Evolutionary conservation across 345 rosid genomes (phyloP).

Genomic region (Eucalyptus rudis): DNA sequence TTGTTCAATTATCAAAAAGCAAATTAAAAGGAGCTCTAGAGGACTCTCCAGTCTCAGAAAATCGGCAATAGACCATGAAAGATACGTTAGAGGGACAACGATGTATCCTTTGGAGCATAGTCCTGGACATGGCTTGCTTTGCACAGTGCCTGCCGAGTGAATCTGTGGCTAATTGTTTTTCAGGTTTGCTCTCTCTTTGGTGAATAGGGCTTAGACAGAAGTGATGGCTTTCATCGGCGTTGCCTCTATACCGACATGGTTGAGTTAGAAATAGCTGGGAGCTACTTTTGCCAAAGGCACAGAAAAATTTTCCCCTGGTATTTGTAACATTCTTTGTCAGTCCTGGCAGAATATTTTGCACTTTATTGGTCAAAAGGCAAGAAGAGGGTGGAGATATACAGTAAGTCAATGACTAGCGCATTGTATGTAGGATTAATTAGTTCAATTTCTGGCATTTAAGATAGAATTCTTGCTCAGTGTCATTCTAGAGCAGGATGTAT

Average conservation of each 20-base stretch:
- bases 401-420: neutral
- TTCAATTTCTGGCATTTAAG: neutral
- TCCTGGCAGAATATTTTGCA: neutral
- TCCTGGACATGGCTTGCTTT: slow-evolving; percentile 7
- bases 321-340: neutral
- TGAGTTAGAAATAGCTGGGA: neutral
- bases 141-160: neutral
- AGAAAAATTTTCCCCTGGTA: neutral
- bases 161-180: neutral
- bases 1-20: slow-evolving; percentile 3
- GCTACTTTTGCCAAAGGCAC: neutral
- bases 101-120: slow-evolving; percentile 9
- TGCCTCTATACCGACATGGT: neutral
- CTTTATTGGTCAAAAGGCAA: neutral
- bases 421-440: neutral
- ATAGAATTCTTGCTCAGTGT: neutral
- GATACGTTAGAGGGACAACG: neutral
- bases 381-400: neutral
- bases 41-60: neutral
- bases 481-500: neutral
- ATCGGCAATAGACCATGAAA: neutral
- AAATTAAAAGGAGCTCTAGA: neutral
- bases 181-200: neutral
- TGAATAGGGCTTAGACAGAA: neutral
- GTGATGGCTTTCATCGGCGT: neutral